Percentiles rank a stretch among this genome's conserved stretches.
These are phyloP conservation scores for Theileria parva DNA, from an alignment of 169 alveolate species.

Conservation along the genomic window DNA sequence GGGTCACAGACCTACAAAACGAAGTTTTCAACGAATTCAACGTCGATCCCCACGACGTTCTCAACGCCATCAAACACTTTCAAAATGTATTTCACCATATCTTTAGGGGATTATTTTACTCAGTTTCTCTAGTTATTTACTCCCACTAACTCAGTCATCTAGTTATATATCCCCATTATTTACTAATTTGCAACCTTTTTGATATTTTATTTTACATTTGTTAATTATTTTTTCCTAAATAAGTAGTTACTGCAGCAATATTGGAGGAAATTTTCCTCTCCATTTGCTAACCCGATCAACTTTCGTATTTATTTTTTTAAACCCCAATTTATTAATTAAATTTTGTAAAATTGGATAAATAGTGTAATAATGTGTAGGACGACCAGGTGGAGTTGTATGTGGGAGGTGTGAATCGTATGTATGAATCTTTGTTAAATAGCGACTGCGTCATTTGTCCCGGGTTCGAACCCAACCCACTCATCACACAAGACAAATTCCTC, in stretches of 20 bases:
- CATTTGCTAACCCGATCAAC: background rate
- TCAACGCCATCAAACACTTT: constrained; percentile 19
- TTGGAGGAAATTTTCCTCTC: background rate
- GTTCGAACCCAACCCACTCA: constrained; percentile 23
- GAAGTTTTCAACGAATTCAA: constrained; percentile 50
- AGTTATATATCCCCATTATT: too few species aligned
- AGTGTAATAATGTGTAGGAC: constrained; percentile 39
- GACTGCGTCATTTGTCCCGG: constrained; percentile 65
- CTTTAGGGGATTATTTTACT: too few species aligned
- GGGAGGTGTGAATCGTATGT: constrained; percentile 58
- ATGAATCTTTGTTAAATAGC: constrained; percentile 42
- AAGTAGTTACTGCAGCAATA: background rate
- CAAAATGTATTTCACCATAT: background rate
- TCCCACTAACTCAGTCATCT: too few species aligned
- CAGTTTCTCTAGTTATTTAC: too few species aligned
- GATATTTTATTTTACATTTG: too few species aligned
- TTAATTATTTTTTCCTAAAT: too few species aligned
- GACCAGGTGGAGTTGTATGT: constrained; percentile 61
- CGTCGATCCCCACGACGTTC: constrained; percentile 32
- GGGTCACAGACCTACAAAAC: constrained; percentile 26
- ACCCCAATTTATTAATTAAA: background rate
- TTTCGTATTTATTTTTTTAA: background rate
- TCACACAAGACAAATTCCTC: constrained; percentile 22
- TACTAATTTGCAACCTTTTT: background rate
- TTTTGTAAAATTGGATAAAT: too few species aligned